Base-by-base conservation (phyloP, 2,329 filamentous ascomycete species). In the Colletotrichum tamarilloi region DNA sequence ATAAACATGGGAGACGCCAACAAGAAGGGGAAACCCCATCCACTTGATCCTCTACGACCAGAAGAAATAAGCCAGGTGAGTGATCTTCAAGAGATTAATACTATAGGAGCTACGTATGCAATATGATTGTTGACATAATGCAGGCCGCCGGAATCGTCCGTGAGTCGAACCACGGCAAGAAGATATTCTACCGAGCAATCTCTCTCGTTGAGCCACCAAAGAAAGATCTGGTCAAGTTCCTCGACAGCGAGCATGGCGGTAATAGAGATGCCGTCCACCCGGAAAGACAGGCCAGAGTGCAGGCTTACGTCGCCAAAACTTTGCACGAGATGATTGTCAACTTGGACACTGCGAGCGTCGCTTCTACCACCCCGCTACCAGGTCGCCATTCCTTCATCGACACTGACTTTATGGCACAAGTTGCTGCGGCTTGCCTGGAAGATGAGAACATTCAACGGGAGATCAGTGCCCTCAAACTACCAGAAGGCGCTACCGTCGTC, bases 321-420 rank as follows among this genome's bases (percentile, higher is more conserved):
- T 70, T 80, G 8, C 72, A 75, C n/a, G 79, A 76, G 46, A 60
- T 75, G 52, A 64, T 75, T 9, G 73, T 78, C n/a, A 46, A 79
- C 35, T 75, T 80, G 5, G 64, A 63, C 9, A n/a, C 59, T 5
- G 63, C 42, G 38, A 67, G 22, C 3, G 65, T 77, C 1, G 32
- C 62, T 1, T 74, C 68, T 6, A 67, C 82, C 55, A 68, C 81
- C 24, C 42, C 77, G 7, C 77, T 84, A 1, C 1, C 85, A 84
- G 84, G 84, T 81, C 76, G 60, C 19, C 86, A 88, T 75, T 85
- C 85, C 0, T 85, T 86, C 73, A 84, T 87, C 52, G 87, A 88
- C 66, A 78, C 85, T 0, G 82, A 77, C 1, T 86, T 87, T 59
- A 88, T 89, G 86, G 78, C 84, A 42, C 79, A 81, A 9, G 85